phyloP scores from a whole-genome alignment of 768 basidiomycete genomes.

The Trametes punicea region DNA sequence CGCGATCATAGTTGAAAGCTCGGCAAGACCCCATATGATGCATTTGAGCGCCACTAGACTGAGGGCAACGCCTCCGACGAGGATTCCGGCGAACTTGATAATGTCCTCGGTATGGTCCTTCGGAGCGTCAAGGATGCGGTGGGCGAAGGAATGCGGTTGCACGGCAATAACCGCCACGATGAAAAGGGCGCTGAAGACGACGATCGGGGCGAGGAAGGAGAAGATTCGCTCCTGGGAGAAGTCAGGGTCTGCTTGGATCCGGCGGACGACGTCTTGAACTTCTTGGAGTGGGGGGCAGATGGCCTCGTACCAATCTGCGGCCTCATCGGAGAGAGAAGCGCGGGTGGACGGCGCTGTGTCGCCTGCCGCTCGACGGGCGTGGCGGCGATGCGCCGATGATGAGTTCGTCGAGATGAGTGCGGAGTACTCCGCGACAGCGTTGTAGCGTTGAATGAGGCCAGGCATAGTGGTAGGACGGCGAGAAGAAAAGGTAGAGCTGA shows the following conservation, averaged over 20 bases:
- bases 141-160: slow-evolving; percentile 12
- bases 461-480: slow-evolving; percentile 2
- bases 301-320: slow-evolving; percentile 13
- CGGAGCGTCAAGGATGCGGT: slow-evolving; percentile 13
- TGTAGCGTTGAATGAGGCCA: slow-evolving; percentile 15
- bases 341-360: background rate
- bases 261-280: slow-evolving; percentile 12
- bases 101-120: background rate
- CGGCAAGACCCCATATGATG: background rate
- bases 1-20: background rate
- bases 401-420: slow-evolving; percentile 11
- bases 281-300: slow-evolving; percentile 11
- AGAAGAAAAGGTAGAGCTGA: background rate
- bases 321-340: slow-evolving; percentile 3
- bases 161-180: slow-evolving; percentile 9
- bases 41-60: background rate
- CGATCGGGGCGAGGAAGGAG: slow-evolving; percentile 12
- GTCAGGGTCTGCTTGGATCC: slow-evolving; percentile 8
- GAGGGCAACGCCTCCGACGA: background rate
- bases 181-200: slow-evolving; percentile 14
- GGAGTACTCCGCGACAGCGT: slow-evolving; percentile 3
- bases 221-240: slow-evolving; percentile 14
- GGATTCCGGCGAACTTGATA: background rate
- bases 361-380: background rate
- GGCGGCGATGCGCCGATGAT: background rate